Percentiles rank a stretch among this genome's conserved stretches.
Conservation (phyloP, 1,139 yeast species). For the Arxiozyma bovina region DNA sequence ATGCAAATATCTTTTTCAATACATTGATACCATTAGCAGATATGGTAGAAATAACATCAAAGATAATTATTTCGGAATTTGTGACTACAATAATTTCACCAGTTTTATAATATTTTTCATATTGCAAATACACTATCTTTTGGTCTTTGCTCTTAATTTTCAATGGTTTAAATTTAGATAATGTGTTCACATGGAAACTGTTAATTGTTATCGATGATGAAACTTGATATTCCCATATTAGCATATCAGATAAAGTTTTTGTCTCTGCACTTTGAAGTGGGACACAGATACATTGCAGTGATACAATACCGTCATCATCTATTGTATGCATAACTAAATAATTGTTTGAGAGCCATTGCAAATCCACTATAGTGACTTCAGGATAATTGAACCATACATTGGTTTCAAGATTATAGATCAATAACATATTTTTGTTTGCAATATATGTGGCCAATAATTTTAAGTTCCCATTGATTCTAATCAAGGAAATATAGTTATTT, state of each 20-base stretch:
- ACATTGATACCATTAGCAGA: constrained; percentile 21
- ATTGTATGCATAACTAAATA: constrained; percentile 24
- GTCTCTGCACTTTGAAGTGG: constrained; percentile 17
- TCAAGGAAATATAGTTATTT: constrained; percentile 23
- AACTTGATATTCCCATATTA: constrained; percentile 24
- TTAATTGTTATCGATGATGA: constrained; percentile 12
- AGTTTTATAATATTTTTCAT: constrained; percentile 22
- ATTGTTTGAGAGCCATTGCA: constrained; percentile 29
- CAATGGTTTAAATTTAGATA: constrained; percentile 18
- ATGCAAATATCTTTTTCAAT: constrained; percentile 22
- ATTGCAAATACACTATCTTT: constrained; percentile 9
- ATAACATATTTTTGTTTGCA: constrained; percentile 25
- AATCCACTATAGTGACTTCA: constrained; percentile 20
- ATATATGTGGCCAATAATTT: constrained; percentile 24
- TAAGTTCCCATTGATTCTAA: constrained; percentile 19
- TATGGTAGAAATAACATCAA: constrained; percentile 24
- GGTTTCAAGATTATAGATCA: constrained; percentile 24
- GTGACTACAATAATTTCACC: constrained; percentile 23
- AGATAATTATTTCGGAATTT: constrained; percentile 12
- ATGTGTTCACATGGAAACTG: constrained; percentile 21
- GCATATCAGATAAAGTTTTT: constrained; percentile 16
- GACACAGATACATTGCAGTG: constrained; percentile 22
- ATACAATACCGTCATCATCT: constrained; percentile 18
- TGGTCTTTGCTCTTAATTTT: constrained; percentile 19
- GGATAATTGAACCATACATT: constrained; percentile 25